Evolutionary conservation across 306 rosid species (phyloP).

Genomic region (Cucurbita maxima): DNA sequence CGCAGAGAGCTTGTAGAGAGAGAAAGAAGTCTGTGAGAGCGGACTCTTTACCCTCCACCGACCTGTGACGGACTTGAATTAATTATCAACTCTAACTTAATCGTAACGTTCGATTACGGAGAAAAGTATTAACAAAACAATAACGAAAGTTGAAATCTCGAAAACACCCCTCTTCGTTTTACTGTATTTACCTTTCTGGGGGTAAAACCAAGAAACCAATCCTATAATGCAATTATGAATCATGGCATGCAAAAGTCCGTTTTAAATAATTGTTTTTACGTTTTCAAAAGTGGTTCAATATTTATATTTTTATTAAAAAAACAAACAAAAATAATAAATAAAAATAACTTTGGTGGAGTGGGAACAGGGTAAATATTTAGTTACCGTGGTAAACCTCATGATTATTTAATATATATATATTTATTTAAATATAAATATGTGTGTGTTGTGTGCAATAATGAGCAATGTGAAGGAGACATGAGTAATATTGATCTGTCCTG

Average conservation of each 20-base stretch:
- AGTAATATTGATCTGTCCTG: neutral
- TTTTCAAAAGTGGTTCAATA: neutral
- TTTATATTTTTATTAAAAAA: neutral
- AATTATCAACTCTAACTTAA: slow-evolving; percentile 20
- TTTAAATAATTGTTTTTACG: neutral
- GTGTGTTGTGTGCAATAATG: neutral
- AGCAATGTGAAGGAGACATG: neutral
- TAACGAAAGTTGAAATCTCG: neutral
- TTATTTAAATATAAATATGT: no score
- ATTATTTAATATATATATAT: no score
- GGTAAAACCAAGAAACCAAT: neutral
- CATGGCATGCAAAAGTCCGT: neutral
- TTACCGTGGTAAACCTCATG: no score
- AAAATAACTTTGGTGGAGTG: no score
- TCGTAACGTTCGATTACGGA: slow-evolving; percentile 25
- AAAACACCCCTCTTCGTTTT: neutral
- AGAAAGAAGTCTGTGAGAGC: neutral
- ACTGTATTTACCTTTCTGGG: neutral
- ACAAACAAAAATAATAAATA: no score
- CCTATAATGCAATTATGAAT: neutral
- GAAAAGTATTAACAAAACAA: neutral
- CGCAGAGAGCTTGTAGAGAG: neutral
- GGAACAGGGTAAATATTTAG: no score
- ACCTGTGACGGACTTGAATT: slow-evolving; percentile 33
- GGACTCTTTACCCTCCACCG: slow-evolving; percentile 18